Evolutionary conservation across 2,329 filamentous ascomycete genomes (phyloP).

Genomic region (Harringtonia aguacate): DNA sequence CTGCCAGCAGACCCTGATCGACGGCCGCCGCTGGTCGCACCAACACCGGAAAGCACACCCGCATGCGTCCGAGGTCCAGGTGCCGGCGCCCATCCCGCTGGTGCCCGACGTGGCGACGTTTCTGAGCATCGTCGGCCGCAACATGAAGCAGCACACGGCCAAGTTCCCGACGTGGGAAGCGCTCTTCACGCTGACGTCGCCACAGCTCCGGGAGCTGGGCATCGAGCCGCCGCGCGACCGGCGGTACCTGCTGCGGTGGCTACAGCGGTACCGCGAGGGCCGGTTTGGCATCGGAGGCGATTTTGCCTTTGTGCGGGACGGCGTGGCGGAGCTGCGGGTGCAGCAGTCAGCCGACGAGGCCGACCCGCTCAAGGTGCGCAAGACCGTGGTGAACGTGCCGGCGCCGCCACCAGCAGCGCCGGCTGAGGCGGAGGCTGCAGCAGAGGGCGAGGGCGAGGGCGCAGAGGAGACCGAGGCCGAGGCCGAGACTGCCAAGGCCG

Average conservation of each 20-base stretch:
- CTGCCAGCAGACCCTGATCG: background rate
- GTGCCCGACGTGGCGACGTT: conserved; percentile 80
- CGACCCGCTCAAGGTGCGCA: conserved; percentile 29
- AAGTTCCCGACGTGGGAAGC: conserved; percentile 89
- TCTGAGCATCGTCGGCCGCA: conserved; percentile 82
- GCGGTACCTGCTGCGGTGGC: conserved; percentile 78
- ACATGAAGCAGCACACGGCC: conserved; percentile 66
- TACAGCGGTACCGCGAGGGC: conserved; percentile 71
- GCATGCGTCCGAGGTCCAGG: background rate
- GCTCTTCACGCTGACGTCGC: conserved; percentile 70
- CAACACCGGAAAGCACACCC: no score
- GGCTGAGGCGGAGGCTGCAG: background rate
- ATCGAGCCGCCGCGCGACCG: conserved; percentile 76
- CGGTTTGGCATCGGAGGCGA: conserved; percentile 76
- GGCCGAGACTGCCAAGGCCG: conserved; percentile 13
- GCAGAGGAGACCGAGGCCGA: conserved; percentile 14
- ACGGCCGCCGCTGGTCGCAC: background rate
- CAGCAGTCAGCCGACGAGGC: conserved; percentile 23
- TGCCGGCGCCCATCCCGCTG: conserved; percentile 69
- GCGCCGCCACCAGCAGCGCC: background rate
- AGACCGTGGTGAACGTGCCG: conserved; percentile 46
- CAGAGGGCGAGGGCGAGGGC: background rate
- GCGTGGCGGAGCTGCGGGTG: conserved; percentile 40
- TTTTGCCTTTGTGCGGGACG: conserved; percentile 56
- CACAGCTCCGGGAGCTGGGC: conserved; percentile 71